These are phyloP conservation scores for Salmacisia buchloeana DNA, from an alignment of 1,284 basidiomycete genomes.

Conservation along the genomic window DNA sequence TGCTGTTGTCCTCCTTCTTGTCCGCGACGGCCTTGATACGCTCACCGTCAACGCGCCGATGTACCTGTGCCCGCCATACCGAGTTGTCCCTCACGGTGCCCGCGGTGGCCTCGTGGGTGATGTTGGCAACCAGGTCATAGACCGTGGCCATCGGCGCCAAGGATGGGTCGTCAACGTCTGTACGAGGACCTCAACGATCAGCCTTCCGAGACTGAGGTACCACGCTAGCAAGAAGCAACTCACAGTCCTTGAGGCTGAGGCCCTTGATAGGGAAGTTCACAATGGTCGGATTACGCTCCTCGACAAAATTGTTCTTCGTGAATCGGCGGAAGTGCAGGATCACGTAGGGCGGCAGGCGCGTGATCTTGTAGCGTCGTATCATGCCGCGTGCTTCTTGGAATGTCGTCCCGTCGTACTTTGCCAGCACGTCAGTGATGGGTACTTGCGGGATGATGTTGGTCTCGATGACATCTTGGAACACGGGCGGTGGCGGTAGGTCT, in stretches of 20 bases:
- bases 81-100: constrained; percentile 83
- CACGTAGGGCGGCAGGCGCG: constrained; percentile 80
- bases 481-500: constrained; percentile 88
- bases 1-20: constrained; percentile 2
- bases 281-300: constrained; percentile 98
- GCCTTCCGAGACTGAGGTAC: not conserved
- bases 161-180: constrained; percentile 56
- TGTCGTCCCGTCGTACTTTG: constrained; percentile 79
- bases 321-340: constrained; percentile 95
- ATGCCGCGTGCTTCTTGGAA: constrained; percentile 33
- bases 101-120: constrained; percentile 88
- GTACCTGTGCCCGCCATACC: constrained; percentile 86
- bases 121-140: constrained; percentile 93
- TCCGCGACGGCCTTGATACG: constrained; percentile 37
- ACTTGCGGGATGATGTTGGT: constrained; percentile 99
- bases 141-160: constrained; percentile 58
- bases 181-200: not conserved
- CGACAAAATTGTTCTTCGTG: constrained; percentile 95
- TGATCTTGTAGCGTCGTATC: constrained; percentile 73
- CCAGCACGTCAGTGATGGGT: constrained; percentile 78
- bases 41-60: constrained; percentile 53
- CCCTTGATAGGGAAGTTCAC: constrained; percentile 93
- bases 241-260: constrained; percentile 70
- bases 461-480: constrained; percentile 87
- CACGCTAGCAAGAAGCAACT: constrained; percentile 56